Base-by-base conservation (phyloP, 2,329 filamentous ascomycete species). In the Colletotrichum cuscutae region DNA sequence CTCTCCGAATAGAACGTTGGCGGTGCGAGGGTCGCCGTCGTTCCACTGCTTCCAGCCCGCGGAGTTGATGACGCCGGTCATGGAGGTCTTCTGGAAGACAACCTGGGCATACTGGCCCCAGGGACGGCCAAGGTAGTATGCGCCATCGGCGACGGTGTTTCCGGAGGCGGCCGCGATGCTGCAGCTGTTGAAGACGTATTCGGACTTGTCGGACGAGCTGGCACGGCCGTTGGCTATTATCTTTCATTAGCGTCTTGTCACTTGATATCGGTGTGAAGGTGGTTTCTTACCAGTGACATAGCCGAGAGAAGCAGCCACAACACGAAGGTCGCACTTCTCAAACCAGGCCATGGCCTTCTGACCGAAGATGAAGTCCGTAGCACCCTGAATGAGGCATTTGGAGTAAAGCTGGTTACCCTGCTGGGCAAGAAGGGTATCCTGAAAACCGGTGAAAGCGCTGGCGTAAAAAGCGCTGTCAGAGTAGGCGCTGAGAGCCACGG, bases 11-110 rank as follows among this genome's bases (percentile, higher is more conserved):
- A 83, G 79, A 1, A 92, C 87, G 56, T 88, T 81, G 42, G 82
- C 83, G 1, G 88, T 90, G 46, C 85, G 83, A n/a, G 83, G 78
- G 56, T 86, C 82, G 3, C 82, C 82, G 1, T 76, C 81, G 70
- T 85, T 85, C 91, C 91, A 93, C 32, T 82, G 77, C 2, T 76
- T 79, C 90, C 91, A 93, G 0, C 91, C 91, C 0, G 86, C 86
- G 2, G 83, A 72, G 76, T 92, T 91, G 76, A 93, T 86, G 24
- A 92, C 88, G 28, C 82, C 80, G 9, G 83, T 84, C 80, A 93
- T 82, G 37, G 78, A 78, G 0, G 87, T 88, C 63, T 84, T 77
- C 75, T 88, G 86, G 79, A 87, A 86, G 5, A 86, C 83, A 7
- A 88, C 86, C 4, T 85, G 83, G 0, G 86, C 81, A 66, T 84